A percentile compares a stretch with the other conserved stretches of the same genome.
phyloP scores from a whole-genome alignment of 2,329 filamentous ascomycete species.

The Xylariales sp. region DNA sequence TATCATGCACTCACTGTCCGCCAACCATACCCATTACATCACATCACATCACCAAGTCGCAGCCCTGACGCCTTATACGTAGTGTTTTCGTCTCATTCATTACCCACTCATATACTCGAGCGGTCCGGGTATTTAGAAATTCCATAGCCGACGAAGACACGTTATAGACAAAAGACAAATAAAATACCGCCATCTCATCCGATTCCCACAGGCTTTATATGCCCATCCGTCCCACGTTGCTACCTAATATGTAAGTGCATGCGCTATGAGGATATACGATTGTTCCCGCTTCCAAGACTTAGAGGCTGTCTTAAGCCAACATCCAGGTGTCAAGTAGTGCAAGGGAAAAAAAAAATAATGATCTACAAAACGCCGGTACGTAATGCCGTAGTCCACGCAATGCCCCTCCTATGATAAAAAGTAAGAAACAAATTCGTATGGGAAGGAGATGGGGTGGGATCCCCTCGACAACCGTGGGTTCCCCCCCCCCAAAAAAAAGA shows the following conservation, averaged over 20 bases:
- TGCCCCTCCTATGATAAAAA: neutral
- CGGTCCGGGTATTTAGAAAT: neutral
- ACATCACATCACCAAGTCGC: no score
- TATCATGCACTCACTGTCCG: neutral
- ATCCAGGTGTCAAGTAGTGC: neutral
- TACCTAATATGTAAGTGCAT: neutral
- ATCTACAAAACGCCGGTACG: conserved; percentile 23
- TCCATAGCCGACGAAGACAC: neutral
- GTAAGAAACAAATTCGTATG: neutral
- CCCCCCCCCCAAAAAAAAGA: neutral
- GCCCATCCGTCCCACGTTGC: neutral
- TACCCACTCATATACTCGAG: neutral
- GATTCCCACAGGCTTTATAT: neutral
- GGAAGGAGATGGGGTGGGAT: neutral
- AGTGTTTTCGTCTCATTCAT: neutral
- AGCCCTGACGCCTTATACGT: no score
- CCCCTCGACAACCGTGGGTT: neutral
- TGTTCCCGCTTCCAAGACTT: neutral
- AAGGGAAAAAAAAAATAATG: neutral
- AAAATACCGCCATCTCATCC: neutral
- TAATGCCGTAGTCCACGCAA: conserved; percentile 20
- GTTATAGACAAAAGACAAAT: neutral
- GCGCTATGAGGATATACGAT: neutral
- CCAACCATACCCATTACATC: neutral
- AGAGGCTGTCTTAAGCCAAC: neutral